Evolutionary conservation across 2,329 filamentous ascomycete species (phyloP), one percentile per base, ranked within the genome.

Genomic region (Penicillium psychrosexuale): DNA sequence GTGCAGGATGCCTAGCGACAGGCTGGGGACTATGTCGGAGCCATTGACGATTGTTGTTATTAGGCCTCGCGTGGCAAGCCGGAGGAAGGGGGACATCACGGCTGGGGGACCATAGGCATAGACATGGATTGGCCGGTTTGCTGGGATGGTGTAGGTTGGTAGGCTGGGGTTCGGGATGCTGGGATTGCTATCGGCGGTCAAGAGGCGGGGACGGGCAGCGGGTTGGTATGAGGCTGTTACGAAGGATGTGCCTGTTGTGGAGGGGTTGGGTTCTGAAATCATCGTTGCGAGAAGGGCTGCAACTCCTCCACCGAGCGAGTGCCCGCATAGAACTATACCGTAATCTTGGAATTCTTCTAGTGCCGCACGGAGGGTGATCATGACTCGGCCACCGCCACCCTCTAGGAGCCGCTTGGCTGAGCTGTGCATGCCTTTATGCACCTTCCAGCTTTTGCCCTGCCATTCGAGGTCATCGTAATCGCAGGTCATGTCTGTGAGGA

Each of bases 41-140:
- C 86, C 86, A 63, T 91, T 86, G 11, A 91, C 82, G 5, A 89
- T 80, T 8, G 84, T 90, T 3, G 89, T 92, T 57, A 92, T 87
- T 8, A 92, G 79, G 1, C 87, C 88, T 13, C 86, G 80, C 0
- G 89, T 91, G 11, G 86, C 85, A 55, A 82, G 82, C 39, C 88
- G 83, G 8, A 92, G 79, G 2, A 85, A 82, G 0, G 86, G 79
- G 0, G 87, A 89, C 81, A 91, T 84, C 13, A 86, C 87, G 0
- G 87, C 83, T 0, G 88, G 88, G 1, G 88, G 85, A 0, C 89
- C 89, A 67, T 91, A 92, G 7, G 89, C 86, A 67, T 90, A 92
- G 12, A 91, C 89, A 63, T 92, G 89, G 19, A 91, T 87, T 3
- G 87, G 85, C 0, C 89, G 82, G 15, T 85, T 84, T 0, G 85